phyloP scores from a whole-genome alignment of 2,329 filamentous ascomycete genomes.

The Tolypocladium inflatum region DNA sequence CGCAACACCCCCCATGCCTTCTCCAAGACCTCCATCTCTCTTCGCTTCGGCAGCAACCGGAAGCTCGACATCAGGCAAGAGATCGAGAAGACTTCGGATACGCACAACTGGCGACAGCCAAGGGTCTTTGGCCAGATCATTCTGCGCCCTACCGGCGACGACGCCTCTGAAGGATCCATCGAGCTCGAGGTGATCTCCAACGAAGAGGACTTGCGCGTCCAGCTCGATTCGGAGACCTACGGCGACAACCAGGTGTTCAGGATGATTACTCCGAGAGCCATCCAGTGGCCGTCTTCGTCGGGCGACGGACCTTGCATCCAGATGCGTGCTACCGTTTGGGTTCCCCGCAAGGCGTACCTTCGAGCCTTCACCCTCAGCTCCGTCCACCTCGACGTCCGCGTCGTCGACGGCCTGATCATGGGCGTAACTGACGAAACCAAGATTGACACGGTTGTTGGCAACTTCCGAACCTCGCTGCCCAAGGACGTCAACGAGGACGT shows the following conservation, averaged over 20 bases:
- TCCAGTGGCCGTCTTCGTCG: conserved; percentile 19
- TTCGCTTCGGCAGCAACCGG: conserved; percentile 25
- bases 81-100: conserved; percentile 11
- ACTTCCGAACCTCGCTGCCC: conserved; percentile 20
- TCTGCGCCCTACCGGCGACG: conserved; percentile 25
- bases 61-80: conserved; percentile 31
- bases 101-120: conserved; percentile 17
- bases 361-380: conserved; percentile 24
- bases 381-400: conserved; percentile 28
- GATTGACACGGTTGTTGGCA: conserved; percentile 28
- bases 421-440: conserved; percentile 14
- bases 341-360: conserved; percentile 30
- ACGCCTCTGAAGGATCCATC: conserved; percentile 24
- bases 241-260: conserved; percentile 25
- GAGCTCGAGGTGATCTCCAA: conserved; percentile 37
- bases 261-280: conserved; percentile 26
- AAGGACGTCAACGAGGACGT: conserved; percentile 13
- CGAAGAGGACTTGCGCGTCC: conserved; percentile 27
- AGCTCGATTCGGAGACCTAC: conserved; percentile 23
- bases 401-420: conserved; percentile 31
- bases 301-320: conserved; percentile 33
- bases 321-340: conserved; percentile 36
- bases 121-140: conserved; percentile 35
- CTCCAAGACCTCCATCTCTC: conserved; percentile 5
- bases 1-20: conserved; percentile 12